Percentiles rank a stretch among this genome's conserved stretches.
Conservation (phyloP, 139 green algal genomes). For the Coelastrella sp. region DNA sequence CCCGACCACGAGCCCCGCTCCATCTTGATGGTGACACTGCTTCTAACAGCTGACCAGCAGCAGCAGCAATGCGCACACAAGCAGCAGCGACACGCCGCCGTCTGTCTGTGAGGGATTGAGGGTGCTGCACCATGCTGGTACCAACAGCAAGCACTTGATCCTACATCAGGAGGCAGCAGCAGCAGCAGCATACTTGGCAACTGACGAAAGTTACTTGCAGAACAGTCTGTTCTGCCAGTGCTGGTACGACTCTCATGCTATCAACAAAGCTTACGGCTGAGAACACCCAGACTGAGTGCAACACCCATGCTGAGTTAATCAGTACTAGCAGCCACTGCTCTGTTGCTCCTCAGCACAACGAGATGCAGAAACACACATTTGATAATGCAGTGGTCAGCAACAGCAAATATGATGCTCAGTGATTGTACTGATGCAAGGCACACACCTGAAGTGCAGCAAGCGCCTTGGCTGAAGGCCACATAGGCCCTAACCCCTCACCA, state of each 20-base stretch:
- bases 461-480: slow-evolving; percentile 29
- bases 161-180: slow-evolving; percentile 4
- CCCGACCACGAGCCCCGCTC: neutral
- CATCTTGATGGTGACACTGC: neutral
- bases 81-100: neutral
- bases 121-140: slow-evolving; percentile 38
- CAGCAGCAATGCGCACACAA: slow-evolving; percentile 9
- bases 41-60: slow-evolving; percentile 22
- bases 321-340: too few species aligned
- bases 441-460: slow-evolving; percentile 39
- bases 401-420: too few species aligned
- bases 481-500: neutral
- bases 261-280: too few species aligned
- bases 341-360: too few species aligned
- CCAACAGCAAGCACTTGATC: slow-evolving; percentile 39
- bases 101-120: neutral
- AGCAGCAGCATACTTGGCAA: neutral
- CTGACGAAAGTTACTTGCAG: neutral
- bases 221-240: too few species aligned
- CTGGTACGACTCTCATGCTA: too few species aligned
- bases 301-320: too few species aligned
- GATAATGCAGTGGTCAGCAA: too few species aligned
- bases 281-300: too few species aligned
- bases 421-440: too few species aligned
- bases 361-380: too few species aligned